A percentile compares a stretch with the other conserved stretches of the same genome.
Conservation (phyloP, 1,284 basidiomycete species). For the Entoloma clypeatum region DNA sequence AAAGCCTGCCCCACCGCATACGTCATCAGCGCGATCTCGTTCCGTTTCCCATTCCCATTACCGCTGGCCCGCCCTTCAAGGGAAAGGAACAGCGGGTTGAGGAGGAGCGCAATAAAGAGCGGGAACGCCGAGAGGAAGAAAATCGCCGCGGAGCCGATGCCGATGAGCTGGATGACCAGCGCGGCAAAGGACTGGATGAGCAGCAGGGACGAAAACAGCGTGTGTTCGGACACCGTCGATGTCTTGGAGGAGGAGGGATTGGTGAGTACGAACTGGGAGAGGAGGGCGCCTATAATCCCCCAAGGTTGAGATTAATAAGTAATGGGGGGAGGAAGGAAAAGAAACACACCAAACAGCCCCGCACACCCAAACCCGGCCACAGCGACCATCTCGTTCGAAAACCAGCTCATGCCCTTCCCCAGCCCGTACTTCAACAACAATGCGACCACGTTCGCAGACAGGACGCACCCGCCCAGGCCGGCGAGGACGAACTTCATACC, state of each 20-base stretch:
- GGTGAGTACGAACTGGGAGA: slow-evolving; percentile 54
- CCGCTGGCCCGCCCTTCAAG: no score
- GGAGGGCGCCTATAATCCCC: slow-evolving; percentile 44
- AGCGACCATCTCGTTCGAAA: slow-evolving; percentile 68
- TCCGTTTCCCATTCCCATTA: slow-evolving; percentile 26
- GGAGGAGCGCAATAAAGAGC: slow-evolving; percentile 47
- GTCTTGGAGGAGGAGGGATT: slow-evolving; percentile 10
- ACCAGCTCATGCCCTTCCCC: slow-evolving; percentile 78
- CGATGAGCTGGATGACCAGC: slow-evolving; percentile 51
- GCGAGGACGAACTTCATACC: slow-evolving; percentile 43
- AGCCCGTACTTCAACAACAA: slow-evolving; percentile 63
- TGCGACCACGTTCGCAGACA: slow-evolving; percentile 73
- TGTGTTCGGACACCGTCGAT: slow-evolving; percentile 51
- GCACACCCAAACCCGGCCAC: slow-evolving; percentile 79
- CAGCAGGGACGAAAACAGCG: slow-evolving; percentile 59
- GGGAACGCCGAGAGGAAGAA: slow-evolving; percentile 59
- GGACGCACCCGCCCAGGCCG: slow-evolving; percentile 54
- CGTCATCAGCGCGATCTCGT: slow-evolving; percentile 50
- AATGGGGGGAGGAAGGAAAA: slow-evolving; percentile 2
- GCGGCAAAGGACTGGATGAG: slow-evolving; percentile 56
- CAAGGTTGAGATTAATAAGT: slow-evolving; percentile 2
- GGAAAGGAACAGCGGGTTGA: slow-evolving; percentile 54
- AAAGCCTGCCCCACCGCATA: slow-evolving; percentile 66
- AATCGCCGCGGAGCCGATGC: slow-evolving; percentile 67
- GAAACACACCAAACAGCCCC: slow-evolving; percentile 56